Evolutionary conservation across 169 alveolate species (phyloP).

Genomic region (Cryptosporidium canis): DNA sequence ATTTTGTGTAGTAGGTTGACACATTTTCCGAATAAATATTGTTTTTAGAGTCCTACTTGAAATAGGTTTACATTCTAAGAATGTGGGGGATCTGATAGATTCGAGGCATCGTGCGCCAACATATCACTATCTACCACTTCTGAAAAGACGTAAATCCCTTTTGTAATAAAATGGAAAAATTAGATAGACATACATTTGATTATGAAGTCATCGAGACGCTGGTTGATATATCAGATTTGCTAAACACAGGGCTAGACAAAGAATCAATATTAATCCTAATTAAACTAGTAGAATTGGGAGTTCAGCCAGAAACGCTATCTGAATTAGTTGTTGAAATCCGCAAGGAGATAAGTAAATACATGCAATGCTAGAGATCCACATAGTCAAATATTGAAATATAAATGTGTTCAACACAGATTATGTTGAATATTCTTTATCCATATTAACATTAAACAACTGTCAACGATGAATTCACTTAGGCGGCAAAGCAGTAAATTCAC

Average conservation of each 20-base stretch:
- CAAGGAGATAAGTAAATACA: slow-evolving; percentile 8
- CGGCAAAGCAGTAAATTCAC: neutral
- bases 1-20: no score
- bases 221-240: slow-evolving; percentile 1
- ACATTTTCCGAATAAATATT: no score
- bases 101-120: neutral
- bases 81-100: neutral
- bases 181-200: neutral
- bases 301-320: slow-evolving; percentile 53
- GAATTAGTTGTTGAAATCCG: slow-evolving; percentile 37
- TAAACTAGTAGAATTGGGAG: slow-evolving; percentile 31
- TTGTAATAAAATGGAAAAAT: neutral
- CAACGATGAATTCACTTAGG: neutral
- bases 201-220: slow-evolving; percentile 37
- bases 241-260: slow-evolving; percentile 45
- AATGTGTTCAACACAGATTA: neutral
- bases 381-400: neutral
- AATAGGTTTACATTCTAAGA: no score
- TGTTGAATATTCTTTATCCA: neutral
- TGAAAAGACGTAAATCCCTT: neutral
- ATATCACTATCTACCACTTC: neutral
- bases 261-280: slow-evolving; percentile 34
- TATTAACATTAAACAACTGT: neutral
- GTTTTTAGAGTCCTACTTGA: no score
- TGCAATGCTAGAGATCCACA: neutral